Conservation (phyloP, 2,329 filamentous ascomycete genomes). For the Claviceps digitariae region DNA sequence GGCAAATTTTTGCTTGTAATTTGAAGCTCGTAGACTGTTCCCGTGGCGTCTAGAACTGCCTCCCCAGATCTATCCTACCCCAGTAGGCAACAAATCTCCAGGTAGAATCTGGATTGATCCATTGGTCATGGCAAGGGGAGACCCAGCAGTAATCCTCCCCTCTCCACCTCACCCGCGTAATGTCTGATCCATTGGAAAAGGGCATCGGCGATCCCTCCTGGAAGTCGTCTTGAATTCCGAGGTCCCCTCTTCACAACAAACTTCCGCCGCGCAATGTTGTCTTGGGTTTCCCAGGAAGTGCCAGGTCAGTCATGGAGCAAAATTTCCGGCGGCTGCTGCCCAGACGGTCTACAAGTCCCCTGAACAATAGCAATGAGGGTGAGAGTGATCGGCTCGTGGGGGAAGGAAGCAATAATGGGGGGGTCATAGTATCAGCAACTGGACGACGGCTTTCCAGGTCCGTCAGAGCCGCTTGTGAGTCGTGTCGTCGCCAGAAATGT, state of each 20-base stretch:
- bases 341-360: not conserved
- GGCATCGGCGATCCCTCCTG: not conserved
- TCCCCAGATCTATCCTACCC: not conserved
- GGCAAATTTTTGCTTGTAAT: no score
- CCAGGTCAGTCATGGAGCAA: not conserved
- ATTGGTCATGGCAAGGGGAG: not conserved
- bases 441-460: not conserved
- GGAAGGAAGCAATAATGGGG: not conserved
- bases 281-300: not conserved
- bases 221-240: not conserved
- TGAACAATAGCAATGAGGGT: not conserved
- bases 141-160: not conserved
- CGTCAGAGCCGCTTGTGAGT: slow-evolving; percentile 1
- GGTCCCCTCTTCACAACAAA: not conserved
- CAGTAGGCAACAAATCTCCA: not conserved
- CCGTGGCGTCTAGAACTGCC: not conserved
- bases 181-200: not conserved
- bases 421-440: not conserved
- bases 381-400: not conserved
- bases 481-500: slow-evolving; percentile 3
- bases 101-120: not conserved
- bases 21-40: not conserved
- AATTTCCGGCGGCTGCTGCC: not conserved
- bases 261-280: not conserved
- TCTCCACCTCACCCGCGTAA: not conserved